Evolutionary conservation across 2,329 filamentous ascomycete species (phyloP).

Genomic region (Colletotrichum nymphaeae): DNA sequence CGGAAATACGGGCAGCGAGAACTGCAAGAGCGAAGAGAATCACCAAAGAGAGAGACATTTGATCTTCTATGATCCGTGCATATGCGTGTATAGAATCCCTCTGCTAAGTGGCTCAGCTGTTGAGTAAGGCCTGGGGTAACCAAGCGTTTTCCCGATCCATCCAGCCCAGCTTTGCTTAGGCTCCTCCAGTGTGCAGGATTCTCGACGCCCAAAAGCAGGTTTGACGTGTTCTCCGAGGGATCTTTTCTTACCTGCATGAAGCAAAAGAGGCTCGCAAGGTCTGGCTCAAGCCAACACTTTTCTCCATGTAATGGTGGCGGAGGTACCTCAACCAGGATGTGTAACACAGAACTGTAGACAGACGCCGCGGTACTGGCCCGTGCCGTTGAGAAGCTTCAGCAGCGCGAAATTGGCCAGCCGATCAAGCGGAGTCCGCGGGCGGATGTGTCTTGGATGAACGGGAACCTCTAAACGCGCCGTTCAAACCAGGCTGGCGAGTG

Average conservation of each 20-base stretch:
- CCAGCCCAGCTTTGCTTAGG: not conserved
- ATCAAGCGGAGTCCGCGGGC: slow-evolving; percentile 7
- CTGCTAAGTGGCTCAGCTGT: not conserved
- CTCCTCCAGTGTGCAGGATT: not conserved
- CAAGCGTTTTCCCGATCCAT: not conserved
- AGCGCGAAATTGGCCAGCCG: slow-evolving; percentile 16
- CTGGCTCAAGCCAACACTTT: not conserved
- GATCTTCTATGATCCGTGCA: slow-evolving; percentile 14
- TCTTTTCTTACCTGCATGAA: slow-evolving; percentile 4
- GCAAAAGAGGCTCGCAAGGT: not conserved
- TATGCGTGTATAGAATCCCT: not conserved
- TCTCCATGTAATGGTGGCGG: not conserved
- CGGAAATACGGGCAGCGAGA: not conserved
- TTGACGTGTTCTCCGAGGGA: slow-evolving; percentile 19
- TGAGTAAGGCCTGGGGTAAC: not conserved
- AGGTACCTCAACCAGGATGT: not conserved
- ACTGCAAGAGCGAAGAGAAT: not conserved
- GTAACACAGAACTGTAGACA: not conserved
- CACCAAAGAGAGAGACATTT: not conserved
- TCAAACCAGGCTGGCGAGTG: not conserved
- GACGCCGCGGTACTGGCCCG: not conserved
- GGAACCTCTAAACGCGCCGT: not conserved
- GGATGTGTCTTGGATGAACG: not conserved
- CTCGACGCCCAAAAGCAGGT: not conserved
- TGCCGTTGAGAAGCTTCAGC: slow-evolving; percentile 7